phyloP scores from a whole-genome alignment of 2,329 filamentous ascomycete species.

The Colletotrichum camelliae region DNA sequence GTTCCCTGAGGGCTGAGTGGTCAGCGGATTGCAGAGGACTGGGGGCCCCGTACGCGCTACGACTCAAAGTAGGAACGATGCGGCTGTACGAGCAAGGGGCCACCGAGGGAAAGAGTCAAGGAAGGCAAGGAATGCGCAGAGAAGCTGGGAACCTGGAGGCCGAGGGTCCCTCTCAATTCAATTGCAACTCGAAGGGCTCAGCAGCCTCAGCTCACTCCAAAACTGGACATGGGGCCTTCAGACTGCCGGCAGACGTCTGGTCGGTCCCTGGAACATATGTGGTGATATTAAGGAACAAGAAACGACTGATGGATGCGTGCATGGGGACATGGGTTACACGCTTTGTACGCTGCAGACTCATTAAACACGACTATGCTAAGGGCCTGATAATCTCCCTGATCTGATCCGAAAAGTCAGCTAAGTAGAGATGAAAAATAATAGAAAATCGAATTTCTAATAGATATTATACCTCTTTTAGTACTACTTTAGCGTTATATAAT shows the following conservation, averaged over 20 bases:
- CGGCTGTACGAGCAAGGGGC: neutral
- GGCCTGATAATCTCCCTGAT: no score
- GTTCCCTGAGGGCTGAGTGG: neutral
- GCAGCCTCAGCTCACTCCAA: slow-evolving; percentile 1
- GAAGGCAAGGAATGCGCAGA: neutral
- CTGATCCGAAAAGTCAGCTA: no score
- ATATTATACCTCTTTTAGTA: no score
- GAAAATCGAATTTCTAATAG: no score
- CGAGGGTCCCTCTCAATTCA: neutral
- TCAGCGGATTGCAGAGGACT: neutral
- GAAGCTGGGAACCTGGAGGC: neutral
- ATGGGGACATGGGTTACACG: slow-evolving; percentile 1
- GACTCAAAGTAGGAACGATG: neutral
- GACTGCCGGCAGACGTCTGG: slow-evolving; percentile 5
- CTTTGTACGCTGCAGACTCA: neutral
- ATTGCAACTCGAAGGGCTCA: neutral
- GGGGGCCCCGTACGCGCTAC: neutral
- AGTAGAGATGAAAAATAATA: no score
- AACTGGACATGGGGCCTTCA: slow-evolving; percentile 1
- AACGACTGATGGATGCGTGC: slow-evolving; percentile 12
- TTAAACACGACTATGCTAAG: neutral
- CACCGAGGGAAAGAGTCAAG: neutral
- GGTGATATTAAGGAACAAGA: slow-evolving; percentile 11
- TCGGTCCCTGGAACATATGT: slow-evolving; percentile 3
- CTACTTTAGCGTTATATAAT: no score